Evolutionary conservation across 306 rosid species (phyloP).

Genomic region (Argentina anserina): DNA sequence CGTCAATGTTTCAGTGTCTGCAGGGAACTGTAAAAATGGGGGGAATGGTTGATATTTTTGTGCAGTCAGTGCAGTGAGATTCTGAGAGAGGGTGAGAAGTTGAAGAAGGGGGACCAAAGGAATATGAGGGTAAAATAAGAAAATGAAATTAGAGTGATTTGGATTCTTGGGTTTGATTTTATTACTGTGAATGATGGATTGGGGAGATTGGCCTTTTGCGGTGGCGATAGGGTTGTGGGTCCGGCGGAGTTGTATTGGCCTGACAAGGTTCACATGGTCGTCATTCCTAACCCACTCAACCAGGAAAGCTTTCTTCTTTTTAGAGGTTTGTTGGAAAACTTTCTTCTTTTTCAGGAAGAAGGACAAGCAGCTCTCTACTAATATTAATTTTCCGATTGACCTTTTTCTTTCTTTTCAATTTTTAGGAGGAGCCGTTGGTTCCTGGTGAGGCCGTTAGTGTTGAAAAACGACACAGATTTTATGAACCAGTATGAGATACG

Average conservation of each 20-base stretch:
- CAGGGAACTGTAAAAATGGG: slow-evolving; percentile 5
- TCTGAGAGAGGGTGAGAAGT: not conserved
- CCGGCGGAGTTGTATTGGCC: slow-evolving; percentile 23
- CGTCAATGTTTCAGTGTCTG: not conserved
- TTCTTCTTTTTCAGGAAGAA: not conserved
- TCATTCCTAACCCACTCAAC: slow-evolving; percentile 25
- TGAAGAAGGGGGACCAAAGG: not conserved
- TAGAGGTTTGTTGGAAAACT: slow-evolving; percentile 1
- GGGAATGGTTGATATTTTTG: not conserved
- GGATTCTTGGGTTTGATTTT: not conserved
- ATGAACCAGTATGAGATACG: slow-evolving; percentile 5
- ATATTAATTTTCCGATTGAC: not conserved
- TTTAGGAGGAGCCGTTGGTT: not conserved
- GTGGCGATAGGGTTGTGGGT: slow-evolving; percentile 25
- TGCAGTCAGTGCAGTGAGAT: not conserved
- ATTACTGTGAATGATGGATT: not conserved
- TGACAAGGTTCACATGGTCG: slow-evolving; percentile 33
- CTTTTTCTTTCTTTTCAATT: not conserved
- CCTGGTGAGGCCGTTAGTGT: not conserved
- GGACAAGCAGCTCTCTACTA: not conserved
- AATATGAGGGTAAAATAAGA: not conserved
- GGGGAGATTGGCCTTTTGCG: not conserved
- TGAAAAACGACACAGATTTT: not conserved
- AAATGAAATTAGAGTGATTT: not conserved
- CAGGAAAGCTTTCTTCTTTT: not conserved